These are phyloP conservation scores for Hippophae gyantsensis DNA, from an alignment of 306 rosid genomes.

Conservation along the genomic window DNA sequence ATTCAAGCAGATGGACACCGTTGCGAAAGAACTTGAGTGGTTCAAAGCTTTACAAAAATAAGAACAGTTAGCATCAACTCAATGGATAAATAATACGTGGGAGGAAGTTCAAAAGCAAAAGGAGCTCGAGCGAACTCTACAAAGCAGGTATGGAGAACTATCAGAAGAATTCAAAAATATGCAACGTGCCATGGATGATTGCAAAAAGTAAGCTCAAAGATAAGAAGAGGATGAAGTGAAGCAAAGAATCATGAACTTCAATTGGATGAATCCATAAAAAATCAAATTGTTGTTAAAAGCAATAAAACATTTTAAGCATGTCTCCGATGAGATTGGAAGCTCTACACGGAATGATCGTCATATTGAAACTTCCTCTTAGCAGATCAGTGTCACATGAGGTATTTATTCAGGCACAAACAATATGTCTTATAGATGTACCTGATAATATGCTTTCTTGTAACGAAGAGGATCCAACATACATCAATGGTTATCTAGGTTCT, in stretches of 20 bases:
- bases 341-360: slow-evolving; percentile 16
- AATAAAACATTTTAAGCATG: slow-evolving; percentile 16
- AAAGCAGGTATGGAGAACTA: slow-evolving; percentile 61
- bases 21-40: slow-evolving; percentile 84
- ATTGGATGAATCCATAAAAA: slow-evolving; percentile 28
- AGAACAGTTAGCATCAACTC: slow-evolving; percentile 70
- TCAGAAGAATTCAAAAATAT: slow-evolving; percentile 43
- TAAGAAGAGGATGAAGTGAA: slow-evolving; percentile 30
- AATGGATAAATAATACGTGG: slow-evolving; percentile 59
- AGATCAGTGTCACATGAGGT: slow-evolving; percentile 18
- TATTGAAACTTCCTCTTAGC: slow-evolving; percentile 25
- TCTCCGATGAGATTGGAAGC: slow-evolving; percentile 29
- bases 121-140: slow-evolving; percentile 69
- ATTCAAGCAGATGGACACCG: slow-evolving; percentile 77
- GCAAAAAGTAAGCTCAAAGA: slow-evolving; percentile 35
- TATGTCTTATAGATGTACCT: slow-evolving; percentile 15
- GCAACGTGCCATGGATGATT: slow-evolving; percentile 35
- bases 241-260: slow-evolving; percentile 32
- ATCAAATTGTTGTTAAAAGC: slow-evolving; percentile 18
- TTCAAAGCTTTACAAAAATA: slow-evolving; percentile 74
- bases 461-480: slow-evolving; percentile 21
- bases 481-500: slow-evolving; percentile 2
- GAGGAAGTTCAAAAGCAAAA: slow-evolving; percentile 77
- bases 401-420: slow-evolving; percentile 9
- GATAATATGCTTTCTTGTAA: slow-evolving; percentile 14